Conservation (phyloP, 139 green algal genomes). For the Trebouxia sp. region DNA sequence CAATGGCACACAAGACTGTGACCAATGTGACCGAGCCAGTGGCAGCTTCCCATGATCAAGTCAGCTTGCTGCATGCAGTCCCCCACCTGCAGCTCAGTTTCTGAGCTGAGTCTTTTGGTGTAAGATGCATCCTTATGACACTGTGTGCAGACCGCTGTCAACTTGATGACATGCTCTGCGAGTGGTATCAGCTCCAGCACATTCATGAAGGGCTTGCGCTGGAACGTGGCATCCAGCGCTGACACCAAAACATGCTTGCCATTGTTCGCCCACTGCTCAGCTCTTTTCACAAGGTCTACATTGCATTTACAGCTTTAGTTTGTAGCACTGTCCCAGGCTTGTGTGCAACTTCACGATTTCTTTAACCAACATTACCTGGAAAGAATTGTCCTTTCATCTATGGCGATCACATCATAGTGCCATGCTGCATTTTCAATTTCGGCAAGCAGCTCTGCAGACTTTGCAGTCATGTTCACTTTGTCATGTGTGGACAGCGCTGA, state of each 20-base stretch:
- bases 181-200: conserved; percentile 29
- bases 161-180: conserved; percentile 32
- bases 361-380: conserved; percentile 25
- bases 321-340: not conserved
- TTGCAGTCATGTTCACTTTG: not conserved
- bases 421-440: conserved; percentile 27
- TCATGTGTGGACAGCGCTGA: conserved; percentile 25
- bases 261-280: conserved; percentile 32
- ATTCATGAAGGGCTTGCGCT: conserved; percentile 23
- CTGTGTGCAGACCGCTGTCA: conserved; percentile 26
- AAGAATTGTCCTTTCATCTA: conserved; percentile 39
- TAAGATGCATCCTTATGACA: conserved; percentile 30
- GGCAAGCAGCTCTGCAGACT: not conserved
- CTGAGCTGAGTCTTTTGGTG: conserved; percentile 6
- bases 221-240: conserved; percentile 36
- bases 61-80: too few species aligned
- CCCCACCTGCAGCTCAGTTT: conserved; percentile 25
- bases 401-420: conserved; percentile 30
- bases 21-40: too few species aligned
- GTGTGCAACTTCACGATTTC: too few species aligned
- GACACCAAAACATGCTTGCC: conserved; percentile 30
- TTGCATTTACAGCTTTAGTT: not conserved
- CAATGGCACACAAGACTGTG: too few species aligned
- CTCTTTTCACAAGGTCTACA: conserved; percentile 32
- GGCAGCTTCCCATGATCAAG: too few species aligned